Evolutionary conservation across 176 grass and related monocot genomes (phyloP).

Genomic region (Eleusine coracana): DNA sequence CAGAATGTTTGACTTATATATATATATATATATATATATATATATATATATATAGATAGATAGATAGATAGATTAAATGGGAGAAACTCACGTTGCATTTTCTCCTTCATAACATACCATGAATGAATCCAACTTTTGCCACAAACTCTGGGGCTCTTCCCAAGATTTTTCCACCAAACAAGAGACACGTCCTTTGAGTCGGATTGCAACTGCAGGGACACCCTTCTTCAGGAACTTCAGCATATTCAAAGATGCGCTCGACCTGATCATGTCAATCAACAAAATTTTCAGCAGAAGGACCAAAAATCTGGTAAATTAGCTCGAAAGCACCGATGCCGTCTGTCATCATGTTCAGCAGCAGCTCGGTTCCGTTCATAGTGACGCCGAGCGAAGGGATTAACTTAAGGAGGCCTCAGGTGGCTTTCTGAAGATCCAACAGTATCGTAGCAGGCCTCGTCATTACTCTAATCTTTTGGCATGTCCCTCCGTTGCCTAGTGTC

Average conservation of each 20-base stretch:
- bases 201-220: constrained; percentile 10
- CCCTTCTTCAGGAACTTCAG: background rate
- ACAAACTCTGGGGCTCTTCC: too few species aligned
- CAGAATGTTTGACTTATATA: too few species aligned
- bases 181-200: background rate
- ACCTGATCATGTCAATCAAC: constrained; percentile 1
- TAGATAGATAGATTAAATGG: too few species aligned
- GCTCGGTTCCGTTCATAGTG: background rate
- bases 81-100: too few species aligned
- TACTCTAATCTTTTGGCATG: background rate
- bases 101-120: too few species aligned
- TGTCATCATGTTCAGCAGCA: background rate
- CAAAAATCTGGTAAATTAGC: background rate
- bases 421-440: background rate
- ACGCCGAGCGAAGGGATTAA: background rate
- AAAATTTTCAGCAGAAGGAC: background rate
- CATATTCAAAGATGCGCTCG: constrained; percentile 3
- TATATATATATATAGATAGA: too few species aligned
- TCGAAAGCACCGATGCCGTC: background rate
- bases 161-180: too few species aligned
- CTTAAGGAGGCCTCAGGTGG: background rate
- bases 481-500: background rate
- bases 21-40: too few species aligned
- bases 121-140: too few species aligned
- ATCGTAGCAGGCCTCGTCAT: background rate